Base-by-base conservation (phyloP, 257 asterid genomes). In the Nyctanthes arbortristis region DNA sequence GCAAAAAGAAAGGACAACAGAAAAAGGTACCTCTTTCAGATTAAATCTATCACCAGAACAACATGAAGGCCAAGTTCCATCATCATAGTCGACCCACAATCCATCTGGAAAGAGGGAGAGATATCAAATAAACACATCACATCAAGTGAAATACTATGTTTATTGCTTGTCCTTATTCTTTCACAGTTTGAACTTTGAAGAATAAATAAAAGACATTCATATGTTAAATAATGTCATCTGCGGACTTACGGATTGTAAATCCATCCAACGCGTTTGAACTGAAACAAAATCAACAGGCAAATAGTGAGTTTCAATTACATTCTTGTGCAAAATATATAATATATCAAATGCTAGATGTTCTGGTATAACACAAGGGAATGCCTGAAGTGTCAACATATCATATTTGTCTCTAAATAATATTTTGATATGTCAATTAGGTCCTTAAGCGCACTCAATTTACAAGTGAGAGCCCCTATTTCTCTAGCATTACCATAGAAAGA, bases 1-100 rank as follows among this genome's bases (percentile, higher is more conserved):
- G 33, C 35, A 64, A 56, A 24, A 67, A 14, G 4, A 14, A n/a
- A n/a, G n/a, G n/a, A n/a, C n/a, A n/a, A n/a, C 34, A 18, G 8
- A 64, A 49, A 34, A 20, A 14, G 2, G 7, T 79, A 89, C 97
- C 96, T 89, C 84, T 70, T 79, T 85, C 58, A 45, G 72, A 61
- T 88, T 84, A 76, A 88, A 92, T 65, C 49, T 71, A 79, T 83
- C 76, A 70, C 95, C 93, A n/a, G 63, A 62, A 75, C 98, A 92
- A 72, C 98, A 92, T 30, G 97, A 60, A 31, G 98, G 98, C 98
- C 98, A 92, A 18, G 89, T 77, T 71, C 97, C 98, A 34, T 92
- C 98, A 70, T 92, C 88, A 73, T 92, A 92, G 72, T 92, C 93
- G 39, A 93, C 59, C 98, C 98, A 92, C 30, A 92, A 95, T 75